Conservation (phyloP, 1,284 basidiomycete genomes). For the Rhizopogon parksii region DNA sequence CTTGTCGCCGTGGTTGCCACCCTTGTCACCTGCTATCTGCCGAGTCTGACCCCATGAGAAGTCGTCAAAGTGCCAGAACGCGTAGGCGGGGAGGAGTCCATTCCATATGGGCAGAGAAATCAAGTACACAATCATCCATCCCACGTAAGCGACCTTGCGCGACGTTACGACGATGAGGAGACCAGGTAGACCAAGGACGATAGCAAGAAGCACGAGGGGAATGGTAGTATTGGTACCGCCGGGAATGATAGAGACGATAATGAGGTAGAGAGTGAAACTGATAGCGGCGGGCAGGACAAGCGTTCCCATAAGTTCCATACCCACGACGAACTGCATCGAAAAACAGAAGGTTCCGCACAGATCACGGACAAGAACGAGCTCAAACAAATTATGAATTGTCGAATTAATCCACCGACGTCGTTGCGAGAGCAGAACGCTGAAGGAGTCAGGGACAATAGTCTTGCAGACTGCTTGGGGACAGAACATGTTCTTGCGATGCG, state of each 20-base stretch:
- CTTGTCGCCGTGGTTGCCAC: conserved; percentile 77
- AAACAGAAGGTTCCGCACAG: conserved; percentile 95
- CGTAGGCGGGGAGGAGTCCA: conserved; percentile 87
- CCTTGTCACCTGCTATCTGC: conserved; percentile 73
- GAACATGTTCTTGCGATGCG: conserved; percentile 98
- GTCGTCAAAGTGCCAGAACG: conserved; percentile 99
- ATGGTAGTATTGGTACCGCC: conserved; percentile 78
- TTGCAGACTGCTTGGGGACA: conserved; percentile 98
- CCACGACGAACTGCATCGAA: conserved; percentile 96
- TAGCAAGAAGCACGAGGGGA: conserved; percentile 88
- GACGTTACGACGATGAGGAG: conserved; percentile 92
- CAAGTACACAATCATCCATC: conserved; percentile 97
- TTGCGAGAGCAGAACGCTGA: conserved; percentile 89
- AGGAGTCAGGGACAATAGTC: conserved; percentile 95
- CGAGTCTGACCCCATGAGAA: conserved; percentile 99
- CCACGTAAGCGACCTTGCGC: conserved; percentile 87
- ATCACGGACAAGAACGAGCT: conserved; percentile 90
- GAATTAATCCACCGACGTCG: conserved; percentile 99
- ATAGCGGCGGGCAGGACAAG: conserved; percentile 97
- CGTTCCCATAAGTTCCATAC: conserved; percentile 96
- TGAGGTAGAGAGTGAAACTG: conserved; percentile 89
- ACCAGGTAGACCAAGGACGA: conserved; percentile 94
- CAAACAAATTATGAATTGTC: conserved; percentile 95
- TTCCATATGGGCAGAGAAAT: conserved; percentile 95
- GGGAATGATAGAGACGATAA: conserved; percentile 81